phyloP scores from a whole-genome alignment of 495 filamentous ascomycete species.

The Aspergillus sclerotiicarbonarius region DNA sequence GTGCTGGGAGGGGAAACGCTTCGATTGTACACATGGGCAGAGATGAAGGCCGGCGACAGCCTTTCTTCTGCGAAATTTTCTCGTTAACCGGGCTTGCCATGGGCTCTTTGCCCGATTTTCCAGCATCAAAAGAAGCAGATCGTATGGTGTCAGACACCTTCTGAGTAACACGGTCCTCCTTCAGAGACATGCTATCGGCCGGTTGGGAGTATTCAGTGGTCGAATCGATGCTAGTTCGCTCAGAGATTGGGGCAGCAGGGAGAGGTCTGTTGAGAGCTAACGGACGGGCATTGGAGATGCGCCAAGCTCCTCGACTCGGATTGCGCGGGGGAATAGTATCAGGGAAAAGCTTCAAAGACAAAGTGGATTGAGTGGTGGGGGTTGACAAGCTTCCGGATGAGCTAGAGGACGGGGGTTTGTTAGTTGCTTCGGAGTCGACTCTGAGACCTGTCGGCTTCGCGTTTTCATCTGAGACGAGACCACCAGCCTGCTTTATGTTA shows the following conservation, averaged over 20 bases:
- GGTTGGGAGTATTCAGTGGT: slow-evolving; percentile 2
- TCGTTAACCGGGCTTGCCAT: slow-evolving; percentile 10
- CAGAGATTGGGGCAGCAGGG: slow-evolving; percentile 3
- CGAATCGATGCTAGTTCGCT: slow-evolving; percentile 11
- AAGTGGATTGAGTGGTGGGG: slow-evolving; percentile 16
- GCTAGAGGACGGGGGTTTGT: background rate
- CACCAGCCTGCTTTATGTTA: background rate
- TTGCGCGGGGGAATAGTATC: slow-evolving; percentile 34
- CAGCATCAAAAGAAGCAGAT: background rate
- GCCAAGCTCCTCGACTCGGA: slow-evolving; percentile 30
- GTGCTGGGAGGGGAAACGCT: slow-evolving; percentile 42
- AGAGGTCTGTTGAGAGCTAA: slow-evolving; percentile 11
- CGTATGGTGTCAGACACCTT: background rate
- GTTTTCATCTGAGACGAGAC: background rate
- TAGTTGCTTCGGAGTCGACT: background rate
- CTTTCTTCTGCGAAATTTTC: slow-evolving; percentile 10
- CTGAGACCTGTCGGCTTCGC: background rate
- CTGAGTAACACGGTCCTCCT: background rate
- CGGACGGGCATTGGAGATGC: slow-evolving; percentile 22
- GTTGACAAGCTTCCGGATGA: slow-evolving; percentile 12
- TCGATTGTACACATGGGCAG: slow-evolving; percentile 32
- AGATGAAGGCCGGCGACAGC: slow-evolving; percentile 24
- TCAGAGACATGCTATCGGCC: background rate
- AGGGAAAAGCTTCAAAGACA: slow-evolving; percentile 39
- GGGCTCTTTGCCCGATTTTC: slow-evolving; percentile 2